Base-by-base conservation (phyloP, 23 red algal species). In the Gracilariopsis chorda region DNA sequence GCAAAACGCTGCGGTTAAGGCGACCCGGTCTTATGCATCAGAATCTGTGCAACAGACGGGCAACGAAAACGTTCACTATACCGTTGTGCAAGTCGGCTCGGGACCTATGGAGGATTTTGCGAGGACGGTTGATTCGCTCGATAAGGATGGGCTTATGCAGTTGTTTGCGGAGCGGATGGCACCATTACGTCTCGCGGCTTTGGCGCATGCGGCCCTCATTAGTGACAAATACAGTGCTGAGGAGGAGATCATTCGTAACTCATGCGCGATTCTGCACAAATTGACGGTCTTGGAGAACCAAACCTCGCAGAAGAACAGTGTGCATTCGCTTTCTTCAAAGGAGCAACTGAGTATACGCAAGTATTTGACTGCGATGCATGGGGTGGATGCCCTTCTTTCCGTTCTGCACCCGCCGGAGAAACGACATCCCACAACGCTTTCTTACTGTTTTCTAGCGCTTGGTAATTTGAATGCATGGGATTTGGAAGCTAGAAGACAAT, bases 381-480 rank as follows among this genome's bases (percentile, higher is more conserved):
- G 88, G 7, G 61, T 91, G 11, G 74, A 80, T 53, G 88, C 88
- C 20, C 27, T 91, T 4, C 25, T 91, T 39, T 59, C 57, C 1
- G 75, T 65, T 29, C n/a, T 91, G 75, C 75, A 91, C 62, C 58
- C 88, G 7, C 88, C 88, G 30, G 62, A 74, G 52, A 70, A 44
- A 40, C 74, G 88, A 28, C 88, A 91, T 55, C 88, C 88, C 28
- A 91, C 88, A 41, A 91, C 88, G 0, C n/a, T 91, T 25, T 94
- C 70, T 9, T 94, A 86, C 36, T 80, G 60, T 32, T 80, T 94
- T 47, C 44, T 94, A 0, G 91, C 91, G 25, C 35, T 94, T 40
- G 91, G 91, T n/a, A 94, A 94, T 53, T 76, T 94, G 5, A 86
- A 69, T 25, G 91, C 91, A 13, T 94, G 91, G 91, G 91, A 94